Evolutionary conservation across 129 eudicot genomes (phyloP).

Genomic region (Pittosporum tobira): DNA sequence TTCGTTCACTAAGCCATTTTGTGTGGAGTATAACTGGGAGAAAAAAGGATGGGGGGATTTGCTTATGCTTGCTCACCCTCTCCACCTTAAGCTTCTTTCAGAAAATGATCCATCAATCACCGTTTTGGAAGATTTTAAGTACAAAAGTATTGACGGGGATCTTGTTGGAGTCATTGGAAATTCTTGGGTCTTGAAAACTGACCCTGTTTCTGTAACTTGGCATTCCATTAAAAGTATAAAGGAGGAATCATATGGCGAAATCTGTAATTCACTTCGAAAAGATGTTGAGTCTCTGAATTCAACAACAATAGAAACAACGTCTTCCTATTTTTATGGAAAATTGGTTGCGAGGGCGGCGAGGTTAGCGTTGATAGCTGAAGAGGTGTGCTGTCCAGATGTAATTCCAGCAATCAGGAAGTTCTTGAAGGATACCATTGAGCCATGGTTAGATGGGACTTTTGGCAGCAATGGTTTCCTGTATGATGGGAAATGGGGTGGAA

Average conservation of each 20-base stretch:
- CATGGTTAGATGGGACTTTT: conserved; percentile 81
- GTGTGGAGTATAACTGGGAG: conserved; percentile 75
- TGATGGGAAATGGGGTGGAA: conserved; percentile 81
- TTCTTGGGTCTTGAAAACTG: conserved; percentile 68
- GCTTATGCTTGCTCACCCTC: conserved; percentile 80
- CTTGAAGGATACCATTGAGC: conserved; percentile 78
- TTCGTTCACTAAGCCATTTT: conserved; percentile 42
- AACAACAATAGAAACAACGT: conserved; percentile 37
- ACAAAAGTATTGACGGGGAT: conserved; percentile 72
- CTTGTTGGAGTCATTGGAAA: conserved; percentile 87
- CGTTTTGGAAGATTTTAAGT: conserved; percentile 52
- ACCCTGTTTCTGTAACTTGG: conserved; percentile 87
- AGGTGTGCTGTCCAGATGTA: conserved; percentile 50
- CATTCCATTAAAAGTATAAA: conserved; percentile 67
- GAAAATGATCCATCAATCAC: conserved; percentile 20
- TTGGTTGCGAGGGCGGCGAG: conserved; percentile 87
- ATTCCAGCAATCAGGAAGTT: conserved; percentile 54
- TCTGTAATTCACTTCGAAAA: conserved; percentile 38
- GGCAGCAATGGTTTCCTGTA: conserved; percentile 65
- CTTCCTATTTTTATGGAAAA: conserved; percentile 82
- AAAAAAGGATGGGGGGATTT: conserved; percentile 72
- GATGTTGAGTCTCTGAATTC: conserved; percentile 66
- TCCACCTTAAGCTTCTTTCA: conserved; percentile 54
- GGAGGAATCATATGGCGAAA: conserved; percentile 40
- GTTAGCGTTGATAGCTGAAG: conserved; percentile 83